These are phyloP conservation scores for Ustilago nuda DNA, from an alignment of 1,284 basidiomycete species.

Conservation along the genomic window DNA sequence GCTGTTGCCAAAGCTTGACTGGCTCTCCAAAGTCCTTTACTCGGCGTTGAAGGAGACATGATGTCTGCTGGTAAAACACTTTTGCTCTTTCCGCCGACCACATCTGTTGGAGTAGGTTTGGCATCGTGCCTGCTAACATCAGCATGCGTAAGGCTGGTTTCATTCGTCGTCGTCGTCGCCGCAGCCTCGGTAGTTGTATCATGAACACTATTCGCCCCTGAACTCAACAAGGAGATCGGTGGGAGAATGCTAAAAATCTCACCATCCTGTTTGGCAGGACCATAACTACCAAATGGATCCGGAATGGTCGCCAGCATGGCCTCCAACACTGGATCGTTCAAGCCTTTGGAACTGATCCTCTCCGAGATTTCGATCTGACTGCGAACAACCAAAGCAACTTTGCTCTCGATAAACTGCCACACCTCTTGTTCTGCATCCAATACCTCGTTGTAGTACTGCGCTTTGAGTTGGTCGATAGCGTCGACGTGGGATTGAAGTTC, in stretches of 20 bases:
- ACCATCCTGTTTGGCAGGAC: conserved; percentile 84
- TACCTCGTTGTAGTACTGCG: conserved; percentile 83
- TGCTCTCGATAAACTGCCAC: conserved; percentile 84
- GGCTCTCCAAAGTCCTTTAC: conserved; percentile 43
- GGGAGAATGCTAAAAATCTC: conserved; percentile 85
- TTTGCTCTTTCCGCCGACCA: conserved; percentile 6
- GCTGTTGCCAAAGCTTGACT: conserved; percentile 7
- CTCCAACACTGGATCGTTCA: conserved; percentile 84
- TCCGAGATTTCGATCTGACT: conserved; percentile 72
- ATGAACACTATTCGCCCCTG: conserved; percentile 45
- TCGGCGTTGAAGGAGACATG: conserved; percentile 54
- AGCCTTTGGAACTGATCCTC: conserved; percentile 87
- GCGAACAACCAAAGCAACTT: conserved; percentile 61
- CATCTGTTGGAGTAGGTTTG: background rate
- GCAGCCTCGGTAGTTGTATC: conserved; percentile 38
- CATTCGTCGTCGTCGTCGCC: conserved; percentile 25
- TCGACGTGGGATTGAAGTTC: conserved; percentile 89
- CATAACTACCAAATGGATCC: conserved; percentile 92
- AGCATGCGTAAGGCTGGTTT: conserved; percentile 32
- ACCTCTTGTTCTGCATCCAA: conserved; percentile 91
- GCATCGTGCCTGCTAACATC: conserved; percentile 15
- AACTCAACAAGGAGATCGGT: conserved; percentile 52
- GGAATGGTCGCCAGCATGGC: conserved; percentile 88
- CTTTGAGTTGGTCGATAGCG: conserved; percentile 83
- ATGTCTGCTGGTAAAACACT: conserved; percentile 42